Percentiles rank a stretch among this genome's conserved stretches.
Evolutionary conservation across 2,329 filamentous ascomycete genomes (phyloP).

Genomic region (Cordyceps militaris): DNA sequence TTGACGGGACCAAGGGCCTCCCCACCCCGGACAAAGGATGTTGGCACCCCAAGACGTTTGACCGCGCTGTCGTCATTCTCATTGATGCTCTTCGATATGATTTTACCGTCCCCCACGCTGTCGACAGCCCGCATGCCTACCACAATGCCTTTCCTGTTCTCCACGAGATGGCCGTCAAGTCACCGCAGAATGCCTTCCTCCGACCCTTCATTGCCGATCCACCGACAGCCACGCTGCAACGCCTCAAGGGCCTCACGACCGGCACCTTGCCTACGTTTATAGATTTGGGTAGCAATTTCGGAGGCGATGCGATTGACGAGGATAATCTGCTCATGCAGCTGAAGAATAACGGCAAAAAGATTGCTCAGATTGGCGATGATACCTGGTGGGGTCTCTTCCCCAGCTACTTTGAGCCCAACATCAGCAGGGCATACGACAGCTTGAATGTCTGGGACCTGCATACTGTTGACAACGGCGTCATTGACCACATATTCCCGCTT

Average conservation of each 20-base stretch:
- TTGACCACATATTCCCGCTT: slow-evolving; percentile 81
- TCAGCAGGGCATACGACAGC: slow-evolving; percentile 87
- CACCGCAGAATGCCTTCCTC: slow-evolving; percentile 78
- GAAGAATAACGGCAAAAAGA: slow-evolving; percentile 57
- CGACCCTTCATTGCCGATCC: slow-evolving; percentile 95
- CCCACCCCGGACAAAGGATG: slow-evolving; percentile 59
- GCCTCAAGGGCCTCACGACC: slow-evolving; percentile 89
- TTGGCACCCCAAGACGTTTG: slow-evolving; percentile 93
- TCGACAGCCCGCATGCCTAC: slow-evolving; percentile 44
- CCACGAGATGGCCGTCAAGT: slow-evolving; percentile 68
- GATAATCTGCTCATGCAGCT: slow-evolving; percentile 69
- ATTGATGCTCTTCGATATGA: slow-evolving; percentile 95
- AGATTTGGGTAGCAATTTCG: slow-evolving; percentile 91
- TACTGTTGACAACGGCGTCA: slow-evolving; percentile 92
- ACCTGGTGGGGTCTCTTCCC: slow-evolving; percentile 95
- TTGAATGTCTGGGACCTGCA: slow-evolving; percentile 98
- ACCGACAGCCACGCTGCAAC: slow-evolving; percentile 85
- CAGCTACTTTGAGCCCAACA: slow-evolving; percentile 79
- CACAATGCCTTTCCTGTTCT: slow-evolving; percentile 85
- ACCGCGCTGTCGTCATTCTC: slow-evolving; percentile 83
- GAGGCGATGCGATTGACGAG: slow-evolving; percentile 90
- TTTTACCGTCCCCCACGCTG: slow-evolving; percentile 72
- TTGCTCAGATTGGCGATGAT: slow-evolving; percentile 95
- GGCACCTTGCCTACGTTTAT: slow-evolving; percentile 93
- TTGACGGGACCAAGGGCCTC: slow-evolving; percentile 38